Evolutionary conservation across 495 filamentous ascomycete species (phyloP).

Genomic region (Aspergillus campestris): DNA sequence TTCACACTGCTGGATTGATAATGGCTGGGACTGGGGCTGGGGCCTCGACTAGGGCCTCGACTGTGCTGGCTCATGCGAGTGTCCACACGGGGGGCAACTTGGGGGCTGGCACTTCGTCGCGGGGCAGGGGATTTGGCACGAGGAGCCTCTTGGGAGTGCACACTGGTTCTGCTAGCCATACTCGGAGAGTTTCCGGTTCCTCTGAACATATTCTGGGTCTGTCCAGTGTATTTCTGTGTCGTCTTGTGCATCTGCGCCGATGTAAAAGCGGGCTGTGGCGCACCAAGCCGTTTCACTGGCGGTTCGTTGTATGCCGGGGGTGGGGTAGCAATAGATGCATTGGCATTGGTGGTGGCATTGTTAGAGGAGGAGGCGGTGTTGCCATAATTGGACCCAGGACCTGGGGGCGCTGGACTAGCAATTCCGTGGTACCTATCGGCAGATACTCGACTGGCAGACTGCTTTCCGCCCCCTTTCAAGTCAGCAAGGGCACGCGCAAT

Average conservation of each 20-base stretch:
- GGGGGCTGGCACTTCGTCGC: conserved; percentile 48
- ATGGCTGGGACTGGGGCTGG: conserved; percentile 26
- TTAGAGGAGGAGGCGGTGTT: conserved; percentile 22
- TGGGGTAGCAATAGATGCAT: conserved; percentile 20
- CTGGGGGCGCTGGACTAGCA: conserved; percentile 64
- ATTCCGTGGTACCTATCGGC: conserved; percentile 92
- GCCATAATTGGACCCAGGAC: conserved; percentile 47
- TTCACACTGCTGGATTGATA: conserved; percentile 37
- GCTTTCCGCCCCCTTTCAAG: conserved; percentile 77
- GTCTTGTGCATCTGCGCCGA: conserved; percentile 89
- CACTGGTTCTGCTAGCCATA: conserved; percentile 20
- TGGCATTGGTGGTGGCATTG: too few relatives aligned
- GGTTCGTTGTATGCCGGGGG: conserved; percentile 79
- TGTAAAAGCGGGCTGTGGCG: conserved; percentile 87
- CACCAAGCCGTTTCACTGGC: conserved; percentile 69
- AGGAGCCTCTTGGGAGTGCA: conserved; percentile 30
- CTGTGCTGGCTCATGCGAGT: conserved; percentile 35
- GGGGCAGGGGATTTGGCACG: conserved; percentile 44
- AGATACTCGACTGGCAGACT: conserved; percentile 68
- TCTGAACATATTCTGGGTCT: conserved; percentile 74
- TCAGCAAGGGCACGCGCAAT: conserved; percentile 91
- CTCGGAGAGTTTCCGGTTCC: conserved; percentile 29
- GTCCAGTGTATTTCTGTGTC: conserved; percentile 74
- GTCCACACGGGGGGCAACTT: conserved; percentile 28
- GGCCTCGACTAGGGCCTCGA: conserved; percentile 25